Base-by-base conservation (phyloP, 768 basidiomycete genomes). In the Phylloporus sp. region DNA sequence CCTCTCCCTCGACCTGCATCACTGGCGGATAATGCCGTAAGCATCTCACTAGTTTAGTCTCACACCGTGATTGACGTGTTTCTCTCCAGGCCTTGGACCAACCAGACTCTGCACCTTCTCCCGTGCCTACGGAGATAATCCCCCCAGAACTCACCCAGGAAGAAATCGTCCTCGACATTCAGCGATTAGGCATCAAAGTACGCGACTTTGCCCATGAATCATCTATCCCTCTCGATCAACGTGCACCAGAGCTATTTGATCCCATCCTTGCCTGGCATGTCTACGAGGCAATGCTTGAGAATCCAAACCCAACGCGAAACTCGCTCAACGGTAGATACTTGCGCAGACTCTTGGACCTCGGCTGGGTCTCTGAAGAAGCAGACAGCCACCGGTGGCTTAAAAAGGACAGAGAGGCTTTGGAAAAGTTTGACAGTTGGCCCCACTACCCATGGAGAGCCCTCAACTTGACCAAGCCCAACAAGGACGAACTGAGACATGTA, bases 61-160 rank as follows among this genome's bases (percentile, higher is more conserved):
- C 9, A 8, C 13, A 29, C 29, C 46, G 26, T 38, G 16, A 26
- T 46, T 61, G 47, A 66, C 42, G 32, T 43, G 23, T n/a, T 41
- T 4, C 35, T 8, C 16, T 2, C 22, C 47, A 63, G 53, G 46
- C 55, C 46, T 22, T 47, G 36, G 57, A 59, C 24, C 52, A 51
- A 44, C 35, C 54, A 13, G 24, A 54, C 12, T 55, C 62, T 15
- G 58, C 67, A 13, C 67, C 70, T 6, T 70, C 70, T 4, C 68
- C 66, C 16, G 66, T 67, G 0, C 64, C 67, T 4, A 69, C 67
- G 9, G 67, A 69, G 47, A 69, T 69, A n/a, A 65, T 70, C 13
- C 49, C 69, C n/a, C 18, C 51, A 13, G 67, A 69, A 43, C 67
- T 68, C 32, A 69, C 66, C 1, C 64, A 62, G 39, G 66, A 68